Evolutionary conservation across 805 yeast genomes (phyloP).

Genomic region (Saturnispora kantuleensis): DNA sequence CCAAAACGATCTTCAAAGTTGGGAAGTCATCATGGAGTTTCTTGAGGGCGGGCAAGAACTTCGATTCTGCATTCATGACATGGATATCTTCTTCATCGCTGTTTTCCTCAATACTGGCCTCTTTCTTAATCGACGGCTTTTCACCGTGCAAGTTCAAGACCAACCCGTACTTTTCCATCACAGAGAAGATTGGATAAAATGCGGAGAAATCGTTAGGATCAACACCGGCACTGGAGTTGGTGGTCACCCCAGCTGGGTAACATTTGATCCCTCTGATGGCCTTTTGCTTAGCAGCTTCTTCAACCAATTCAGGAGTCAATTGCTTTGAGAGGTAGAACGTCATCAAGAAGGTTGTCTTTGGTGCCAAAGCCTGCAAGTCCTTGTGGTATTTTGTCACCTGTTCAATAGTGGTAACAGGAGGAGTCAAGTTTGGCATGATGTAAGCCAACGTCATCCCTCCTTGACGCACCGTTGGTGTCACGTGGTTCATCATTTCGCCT

Average conservation of each 20-base stretch:
- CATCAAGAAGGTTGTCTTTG: conserved; percentile 84
- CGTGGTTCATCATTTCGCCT: conserved; percentile 84
- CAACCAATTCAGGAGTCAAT: conserved; percentile 78
- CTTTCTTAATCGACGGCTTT: conserved; percentile 51
- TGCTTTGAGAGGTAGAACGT: conserved; percentile 72
- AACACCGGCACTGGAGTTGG: conserved; percentile 87
- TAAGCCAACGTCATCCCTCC: conserved; percentile 92
- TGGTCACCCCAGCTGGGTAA: conserved; percentile 99
- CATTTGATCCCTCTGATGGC: conserved; percentile 85
- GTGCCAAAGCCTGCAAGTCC: conserved; percentile 54
- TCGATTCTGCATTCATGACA: conserved; percentile 88
- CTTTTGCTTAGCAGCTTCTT: conserved; percentile 59
- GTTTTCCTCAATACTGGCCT: conserved; percentile 1
- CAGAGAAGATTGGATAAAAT: conserved; percentile 84
- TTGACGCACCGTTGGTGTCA: conserved; percentile 78
- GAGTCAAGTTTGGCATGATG: conserved; percentile 92
- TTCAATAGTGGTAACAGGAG: conserved; percentile 77
- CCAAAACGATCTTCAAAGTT: conserved; percentile 72
- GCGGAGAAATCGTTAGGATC: conserved; percentile 84
- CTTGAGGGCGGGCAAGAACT: conserved; percentile 78
- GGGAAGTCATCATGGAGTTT: conserved; percentile 81
- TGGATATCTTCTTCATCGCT: conserved; percentile 59
- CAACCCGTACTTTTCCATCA: conserved; percentile 69
- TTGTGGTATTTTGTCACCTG: conserved; percentile 62
- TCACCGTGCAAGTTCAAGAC: conserved; percentile 93